Percentiles rank a stretch among this genome's conserved stretches.
These are phyloP conservation scores for Calonectria hongkongensis DNA, from an alignment of 2,329 filamentous ascomycete species.

Conservation along the genomic window DNA sequence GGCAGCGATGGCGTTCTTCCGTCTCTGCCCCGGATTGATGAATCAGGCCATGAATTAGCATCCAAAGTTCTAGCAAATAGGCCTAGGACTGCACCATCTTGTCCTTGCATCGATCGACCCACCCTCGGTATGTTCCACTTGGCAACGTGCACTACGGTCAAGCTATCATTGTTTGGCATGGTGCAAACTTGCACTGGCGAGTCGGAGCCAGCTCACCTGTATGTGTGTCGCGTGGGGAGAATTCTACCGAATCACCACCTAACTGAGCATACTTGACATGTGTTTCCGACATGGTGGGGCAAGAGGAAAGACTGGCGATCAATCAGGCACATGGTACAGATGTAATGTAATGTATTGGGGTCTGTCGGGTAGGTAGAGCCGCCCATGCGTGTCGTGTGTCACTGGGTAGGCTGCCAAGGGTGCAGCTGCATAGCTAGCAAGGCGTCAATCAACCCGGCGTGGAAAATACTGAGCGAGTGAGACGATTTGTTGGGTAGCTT, in stretches of 20 bases:
- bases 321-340: background rate
- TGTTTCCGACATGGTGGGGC: constrained; percentile 37
- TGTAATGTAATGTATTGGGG: background rate
- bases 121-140: constrained; percentile 34
- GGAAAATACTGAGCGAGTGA: background rate
- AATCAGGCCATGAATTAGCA: constrained; percentile 11
- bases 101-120: constrained; percentile 33
- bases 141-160: constrained; percentile 25
- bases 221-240: constrained; percentile 33
- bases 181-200: constrained; percentile 4
- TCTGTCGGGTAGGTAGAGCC: background rate
- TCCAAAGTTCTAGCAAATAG: background rate
- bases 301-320: constrained; percentile 14
- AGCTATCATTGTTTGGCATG: constrained; percentile 17
- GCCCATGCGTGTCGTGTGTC: constrained; percentile 3
- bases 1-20: constrained; percentile 24
- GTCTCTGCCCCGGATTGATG: constrained; percentile 33
- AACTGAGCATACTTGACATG: constrained; percentile 32
- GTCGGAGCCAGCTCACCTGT: background rate
- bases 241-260: constrained; percentile 26
- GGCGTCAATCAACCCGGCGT: background rate
- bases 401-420: background rate
- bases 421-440: background rate
- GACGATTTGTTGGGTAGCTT: background rate
- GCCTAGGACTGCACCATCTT: constrained; percentile 24